Evolutionary conservation across 257 asterid genomes (phyloP).

Genomic region (Ilex aquifolium): DNA sequence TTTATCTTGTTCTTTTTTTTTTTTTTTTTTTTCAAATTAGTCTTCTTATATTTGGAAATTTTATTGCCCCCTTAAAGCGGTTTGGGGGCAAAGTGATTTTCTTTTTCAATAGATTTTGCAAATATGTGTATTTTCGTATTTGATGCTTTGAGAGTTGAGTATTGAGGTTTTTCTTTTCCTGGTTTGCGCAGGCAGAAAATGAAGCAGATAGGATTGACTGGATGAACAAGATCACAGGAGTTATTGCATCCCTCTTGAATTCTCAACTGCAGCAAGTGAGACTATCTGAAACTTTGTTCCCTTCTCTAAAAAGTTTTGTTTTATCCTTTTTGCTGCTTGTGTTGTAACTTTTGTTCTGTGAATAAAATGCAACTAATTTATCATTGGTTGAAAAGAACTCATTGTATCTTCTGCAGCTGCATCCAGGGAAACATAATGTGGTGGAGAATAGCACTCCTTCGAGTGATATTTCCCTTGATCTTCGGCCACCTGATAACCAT

Average conservation of each 20-base stretch:
- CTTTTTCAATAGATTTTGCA: no score
- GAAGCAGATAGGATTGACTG: conserved; percentile 96
- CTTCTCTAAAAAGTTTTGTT: conserved; percentile 5
- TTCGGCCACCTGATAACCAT: conserved; percentile 27
- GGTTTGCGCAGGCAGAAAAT: conserved; percentile 73
- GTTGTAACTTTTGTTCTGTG: conserved; percentile 1
- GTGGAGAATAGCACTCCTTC: conserved; percentile 19
- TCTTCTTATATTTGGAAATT: no score
- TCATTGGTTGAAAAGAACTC: background rate
- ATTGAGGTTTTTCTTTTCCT: conserved; percentile 7
- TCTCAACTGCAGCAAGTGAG: conserved; percentile 85
- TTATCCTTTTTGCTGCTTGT: background rate
- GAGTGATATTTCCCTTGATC: conserved; percentile 33
- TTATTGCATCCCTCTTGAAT: conserved; percentile 82
- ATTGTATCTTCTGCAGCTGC: conserved; percentile 51
- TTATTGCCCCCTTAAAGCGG: no score
- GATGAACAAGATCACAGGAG: conserved; percentile 92
- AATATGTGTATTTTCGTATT: no score
- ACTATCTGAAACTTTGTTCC: conserved; percentile 7
- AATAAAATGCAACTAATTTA: background rate
- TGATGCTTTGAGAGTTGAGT: no score
- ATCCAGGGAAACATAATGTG: conserved; percentile 34
- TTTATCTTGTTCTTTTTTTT: no score
- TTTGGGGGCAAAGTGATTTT: no score
- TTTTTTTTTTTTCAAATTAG: no score